These are phyloP conservation scores for Monosporozyma solicola DNA, from an alignment of 805 yeast genomes.

Conservation along the genomic window DNA sequence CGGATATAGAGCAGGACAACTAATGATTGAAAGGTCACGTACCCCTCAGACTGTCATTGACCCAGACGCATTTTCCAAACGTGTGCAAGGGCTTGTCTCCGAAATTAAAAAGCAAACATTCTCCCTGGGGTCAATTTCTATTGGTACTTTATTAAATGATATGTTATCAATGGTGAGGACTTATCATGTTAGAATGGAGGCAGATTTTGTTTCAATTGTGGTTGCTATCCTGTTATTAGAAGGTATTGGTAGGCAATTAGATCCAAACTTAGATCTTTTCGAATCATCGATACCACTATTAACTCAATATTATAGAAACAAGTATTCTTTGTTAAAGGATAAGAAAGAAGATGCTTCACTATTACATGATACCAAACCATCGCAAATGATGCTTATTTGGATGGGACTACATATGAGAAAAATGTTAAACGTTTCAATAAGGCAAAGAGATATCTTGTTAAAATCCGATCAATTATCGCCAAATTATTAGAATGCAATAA, in stretches of 20 bases:
- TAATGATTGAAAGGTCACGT: slow-evolving; percentile 89
- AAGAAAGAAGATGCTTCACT: slow-evolving; percentile 39
- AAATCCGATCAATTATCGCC: slow-evolving; percentile 61
- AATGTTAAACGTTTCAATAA: slow-evolving; percentile 72
- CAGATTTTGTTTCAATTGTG: slow-evolving; percentile 92
- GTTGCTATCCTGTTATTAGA: slow-evolving; percentile 85
- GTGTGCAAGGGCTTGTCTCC: slow-evolving; percentile 75
- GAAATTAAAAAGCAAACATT: slow-evolving; percentile 81
- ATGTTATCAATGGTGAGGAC: slow-evolving; percentile 84
- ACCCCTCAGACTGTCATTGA: slow-evolving; percentile 90
- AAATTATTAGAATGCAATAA: slow-evolving; percentile 34
- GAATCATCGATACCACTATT: slow-evolving; percentile 85
- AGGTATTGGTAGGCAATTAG: slow-evolving; percentile 91
- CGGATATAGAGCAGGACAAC: slow-evolving; percentile 89
- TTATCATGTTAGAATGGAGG: slow-evolving; percentile 97
- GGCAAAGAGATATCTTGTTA: slow-evolving; percentile 53
- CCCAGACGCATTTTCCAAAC: slow-evolving; percentile 75
- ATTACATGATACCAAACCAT: slow-evolving; percentile 45
- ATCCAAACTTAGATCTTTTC: slow-evolving; percentile 87
- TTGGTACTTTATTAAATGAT: slow-evolving; percentile 82
- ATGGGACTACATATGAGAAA: slow-evolving; percentile 81
- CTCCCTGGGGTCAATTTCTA: slow-evolving; percentile 82
- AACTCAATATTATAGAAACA: slow-evolving; percentile 61
- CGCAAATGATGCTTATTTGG: slow-evolving; percentile 88
- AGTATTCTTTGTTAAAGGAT: slow-evolving; percentile 28